A percentile compares a stretch with the other conserved stretches of the same genome.
These are phyloP conservation scores for Castanopsis chinensis DNA, from an alignment of 306 rosid species.

Conservation along the genomic window DNA sequence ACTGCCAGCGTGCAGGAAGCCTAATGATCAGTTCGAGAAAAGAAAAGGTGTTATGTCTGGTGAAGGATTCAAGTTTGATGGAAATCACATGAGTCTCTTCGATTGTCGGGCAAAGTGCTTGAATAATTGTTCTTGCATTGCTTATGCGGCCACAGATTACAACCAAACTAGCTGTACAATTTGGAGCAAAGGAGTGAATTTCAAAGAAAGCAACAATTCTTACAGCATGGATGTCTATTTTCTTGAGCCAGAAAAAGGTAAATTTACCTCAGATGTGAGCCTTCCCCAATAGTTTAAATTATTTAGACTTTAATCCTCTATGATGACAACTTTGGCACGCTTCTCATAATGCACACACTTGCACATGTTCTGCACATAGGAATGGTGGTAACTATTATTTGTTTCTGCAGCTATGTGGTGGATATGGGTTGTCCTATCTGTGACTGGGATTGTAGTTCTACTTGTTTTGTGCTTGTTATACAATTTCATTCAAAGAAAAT, in stretches of 20 bases:
- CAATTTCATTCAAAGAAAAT: slow-evolving; percentile 1
- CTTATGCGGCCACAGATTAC: not conserved
- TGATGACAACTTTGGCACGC: not conserved
- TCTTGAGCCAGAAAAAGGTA: not conserved
- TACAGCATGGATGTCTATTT: not conserved
- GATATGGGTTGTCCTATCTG: slow-evolving; percentile 25
- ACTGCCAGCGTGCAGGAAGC: not conserved
- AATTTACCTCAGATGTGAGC: not conserved
- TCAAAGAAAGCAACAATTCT: not conserved
- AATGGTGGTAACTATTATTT: not conserved
- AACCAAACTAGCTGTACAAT: not conserved
- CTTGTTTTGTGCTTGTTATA: slow-evolving; percentile 1
- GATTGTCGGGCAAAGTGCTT: not conserved
- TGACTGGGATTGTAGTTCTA: slow-evolving; percentile 8
- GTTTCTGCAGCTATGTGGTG: slow-evolving; percentile 28
- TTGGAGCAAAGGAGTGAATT: not conserved
- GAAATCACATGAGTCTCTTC: not conserved
- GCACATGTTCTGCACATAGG: not conserved
- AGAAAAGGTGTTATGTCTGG: not conserved
- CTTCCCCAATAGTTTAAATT: not conserved
- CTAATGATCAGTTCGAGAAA: not conserved
- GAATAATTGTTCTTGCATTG: not conserved
- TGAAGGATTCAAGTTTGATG: not conserved
- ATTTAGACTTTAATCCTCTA: not conserved
- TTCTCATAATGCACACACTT: not conserved